These are phyloP conservation scores for Cadophora gregata DNA, from an alignment of 2,329 filamentous ascomycete species.

Conservation along the genomic window DNA sequence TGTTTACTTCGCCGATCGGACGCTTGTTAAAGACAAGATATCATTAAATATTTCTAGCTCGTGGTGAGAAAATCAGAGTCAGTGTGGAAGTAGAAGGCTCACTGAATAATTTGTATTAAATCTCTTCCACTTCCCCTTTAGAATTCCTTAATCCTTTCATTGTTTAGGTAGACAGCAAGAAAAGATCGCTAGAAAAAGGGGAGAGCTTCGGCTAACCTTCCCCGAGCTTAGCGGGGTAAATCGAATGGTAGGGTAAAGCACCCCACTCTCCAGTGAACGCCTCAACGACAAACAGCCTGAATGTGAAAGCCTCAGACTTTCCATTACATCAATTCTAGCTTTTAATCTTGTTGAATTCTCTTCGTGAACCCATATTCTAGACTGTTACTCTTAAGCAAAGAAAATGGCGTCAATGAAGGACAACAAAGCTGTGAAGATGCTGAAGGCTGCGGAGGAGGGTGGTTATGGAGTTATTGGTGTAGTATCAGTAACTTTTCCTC, in stretches of 20 bases:
- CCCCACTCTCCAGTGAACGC: not conserved
- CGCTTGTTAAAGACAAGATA: not conserved
- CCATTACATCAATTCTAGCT: not conserved
- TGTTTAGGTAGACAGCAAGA: not conserved
- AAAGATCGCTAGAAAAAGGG: not conserved
- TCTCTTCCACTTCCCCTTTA: not conserved
- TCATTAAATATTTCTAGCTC: not conserved
- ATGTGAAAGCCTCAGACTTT: not conserved
- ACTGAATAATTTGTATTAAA: not conserved
- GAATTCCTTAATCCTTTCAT: not conserved
- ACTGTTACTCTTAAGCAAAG: not conserved
- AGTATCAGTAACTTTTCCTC: conserved; percentile 49
- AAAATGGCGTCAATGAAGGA: conserved; percentile 36
- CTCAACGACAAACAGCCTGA: conserved; percentile 3
- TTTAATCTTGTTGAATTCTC: not conserved
- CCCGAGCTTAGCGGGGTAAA: conserved; percentile 10
- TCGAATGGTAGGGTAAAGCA: conserved; percentile 11
- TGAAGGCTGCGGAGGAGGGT: conserved; percentile 55
- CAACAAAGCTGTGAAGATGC: conserved; percentile 48
- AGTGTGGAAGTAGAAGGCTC: not conserved
- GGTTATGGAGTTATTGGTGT: conserved; percentile 60
- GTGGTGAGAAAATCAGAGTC: not conserved
- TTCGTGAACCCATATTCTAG: not conserved
- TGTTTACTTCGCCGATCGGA: not conserved
- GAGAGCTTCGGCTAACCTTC: conserved; percentile 10